Evolutionary conservation across 2,329 filamentous ascomycete species (phyloP).

Genomic region (Hymenoscyphus scutula): DNA sequence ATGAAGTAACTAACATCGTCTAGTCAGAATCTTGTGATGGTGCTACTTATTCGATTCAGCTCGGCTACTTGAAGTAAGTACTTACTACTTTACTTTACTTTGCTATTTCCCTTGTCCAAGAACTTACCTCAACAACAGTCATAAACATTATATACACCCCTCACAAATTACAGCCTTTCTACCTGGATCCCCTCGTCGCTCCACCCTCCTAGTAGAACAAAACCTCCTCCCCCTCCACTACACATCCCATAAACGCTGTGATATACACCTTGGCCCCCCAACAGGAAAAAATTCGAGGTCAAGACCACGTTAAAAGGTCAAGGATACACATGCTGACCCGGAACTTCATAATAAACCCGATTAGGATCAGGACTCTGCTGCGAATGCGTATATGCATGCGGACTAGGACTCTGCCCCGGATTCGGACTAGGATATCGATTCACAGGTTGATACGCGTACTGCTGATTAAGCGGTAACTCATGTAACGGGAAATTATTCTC

Average conservation of each 20-base stretch:
- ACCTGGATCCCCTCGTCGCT: background rate
- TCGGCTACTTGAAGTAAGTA: too few species aligned
- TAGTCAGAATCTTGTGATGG: too few species aligned
- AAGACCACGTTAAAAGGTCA: background rate
- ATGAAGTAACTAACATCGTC: too few species aligned
- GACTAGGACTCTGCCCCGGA: background rate
- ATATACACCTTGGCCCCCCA: background rate
- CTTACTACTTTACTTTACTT: too few species aligned
- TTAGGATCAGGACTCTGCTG: background rate
- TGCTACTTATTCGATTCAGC: too few species aligned
- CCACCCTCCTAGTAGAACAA: background rate
- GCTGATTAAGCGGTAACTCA: constrained; percentile 11
- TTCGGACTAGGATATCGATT: background rate
- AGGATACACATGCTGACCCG: background rate
- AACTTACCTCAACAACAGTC: too few species aligned
- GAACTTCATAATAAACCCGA: background rate
- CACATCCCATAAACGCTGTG: background rate
- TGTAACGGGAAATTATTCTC: constrained; percentile 2
- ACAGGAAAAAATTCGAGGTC: background rate
- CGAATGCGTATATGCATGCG: background rate
- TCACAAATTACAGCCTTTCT: background rate
- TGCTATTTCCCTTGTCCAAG: too few species aligned
- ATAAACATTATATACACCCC: background rate
- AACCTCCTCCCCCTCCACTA: background rate
- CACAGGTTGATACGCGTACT: background rate